Conservation (phyloP, 108 stramenopile genomes). For the Poteriospumella lacustris region DNA sequence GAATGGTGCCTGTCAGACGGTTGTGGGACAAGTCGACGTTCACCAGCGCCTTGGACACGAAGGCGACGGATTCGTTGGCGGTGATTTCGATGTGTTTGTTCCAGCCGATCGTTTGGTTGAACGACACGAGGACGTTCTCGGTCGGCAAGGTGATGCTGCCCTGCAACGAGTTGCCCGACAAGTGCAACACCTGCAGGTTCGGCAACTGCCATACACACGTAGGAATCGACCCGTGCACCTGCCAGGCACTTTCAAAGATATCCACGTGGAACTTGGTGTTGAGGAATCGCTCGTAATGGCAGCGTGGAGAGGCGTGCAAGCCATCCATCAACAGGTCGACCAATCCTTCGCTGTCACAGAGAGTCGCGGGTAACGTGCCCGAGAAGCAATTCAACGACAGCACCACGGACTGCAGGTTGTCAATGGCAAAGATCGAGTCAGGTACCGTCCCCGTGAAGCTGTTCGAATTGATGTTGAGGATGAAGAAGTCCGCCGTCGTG, state of each 20-base stretch:
- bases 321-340: not conserved
- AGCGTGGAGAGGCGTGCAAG: not conserved
- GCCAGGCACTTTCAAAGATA: too few species aligned
- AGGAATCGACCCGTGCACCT: constrained; percentile 3
- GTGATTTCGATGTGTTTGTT: too few species aligned
- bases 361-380: not conserved
- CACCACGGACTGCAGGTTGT: not conserved
- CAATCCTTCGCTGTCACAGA: not conserved
- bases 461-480: not conserved
- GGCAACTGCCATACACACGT: constrained; percentile 8
- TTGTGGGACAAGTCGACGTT: constrained; percentile 11
- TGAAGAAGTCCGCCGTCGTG: not conserved
- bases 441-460: not conserved
- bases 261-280: too few species aligned
- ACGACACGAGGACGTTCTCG: too few species aligned
- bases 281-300: too few species aligned
- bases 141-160: not conserved
- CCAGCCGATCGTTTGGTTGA: too few species aligned
- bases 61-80: too few species aligned
- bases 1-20: constrained; percentile 10
- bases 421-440: not conserved
- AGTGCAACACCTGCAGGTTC: not conserved
- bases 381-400: not conserved
- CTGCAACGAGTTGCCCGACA: constrained; percentile 2
- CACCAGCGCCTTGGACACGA: not conserved